These are phyloP conservation scores for Crithidia bombi DNA, from an alignment of 208 protist genomes.

Conservation along the genomic window DNA sequence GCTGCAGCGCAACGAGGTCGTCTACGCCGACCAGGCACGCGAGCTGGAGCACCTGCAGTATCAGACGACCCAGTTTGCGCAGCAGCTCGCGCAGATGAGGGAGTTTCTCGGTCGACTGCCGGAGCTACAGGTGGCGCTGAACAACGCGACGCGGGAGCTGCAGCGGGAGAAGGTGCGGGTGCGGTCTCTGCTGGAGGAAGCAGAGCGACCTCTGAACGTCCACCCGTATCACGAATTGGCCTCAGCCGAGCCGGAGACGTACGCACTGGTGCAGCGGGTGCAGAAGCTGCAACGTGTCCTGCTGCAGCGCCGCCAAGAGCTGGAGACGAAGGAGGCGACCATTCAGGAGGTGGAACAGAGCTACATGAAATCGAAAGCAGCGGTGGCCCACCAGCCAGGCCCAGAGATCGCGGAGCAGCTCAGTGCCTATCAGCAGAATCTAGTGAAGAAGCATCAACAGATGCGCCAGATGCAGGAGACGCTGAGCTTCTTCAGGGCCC, in stretches of 20 bases:
- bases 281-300: constrained; percentile 96
- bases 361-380: constrained; percentile 95
- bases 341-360: constrained; percentile 92
- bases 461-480: constrained; percentile 90
- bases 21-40: constrained; percentile 90
- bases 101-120: constrained; percentile 58
- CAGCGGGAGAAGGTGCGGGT: constrained; percentile 81
- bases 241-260: constrained; percentile 94
- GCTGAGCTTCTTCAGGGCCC: constrained; percentile 81
- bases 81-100: constrained; percentile 60
- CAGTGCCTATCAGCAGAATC: constrained; percentile 90
- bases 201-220: constrained; percentile 96
- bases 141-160: constrained; percentile 69
- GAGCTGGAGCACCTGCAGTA: constrained; percentile 73
- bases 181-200: constrained; percentile 94
- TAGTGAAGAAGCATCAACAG: constrained; percentile 93
- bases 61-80: constrained; percentile 46
- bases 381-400: constrained; percentile 93
- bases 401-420: constrained; percentile 97
- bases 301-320: constrained; percentile 94
- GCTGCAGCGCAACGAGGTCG: constrained; percentile 93
- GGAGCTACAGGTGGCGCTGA: constrained; percentile 67
- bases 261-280: constrained; percentile 95
- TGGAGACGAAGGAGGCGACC: constrained; percentile 91
- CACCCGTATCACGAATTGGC: constrained; percentile 96